Base-by-base conservation (phyloP, 108 stramenopile species). In the Skeletonema menzelii region DNA sequence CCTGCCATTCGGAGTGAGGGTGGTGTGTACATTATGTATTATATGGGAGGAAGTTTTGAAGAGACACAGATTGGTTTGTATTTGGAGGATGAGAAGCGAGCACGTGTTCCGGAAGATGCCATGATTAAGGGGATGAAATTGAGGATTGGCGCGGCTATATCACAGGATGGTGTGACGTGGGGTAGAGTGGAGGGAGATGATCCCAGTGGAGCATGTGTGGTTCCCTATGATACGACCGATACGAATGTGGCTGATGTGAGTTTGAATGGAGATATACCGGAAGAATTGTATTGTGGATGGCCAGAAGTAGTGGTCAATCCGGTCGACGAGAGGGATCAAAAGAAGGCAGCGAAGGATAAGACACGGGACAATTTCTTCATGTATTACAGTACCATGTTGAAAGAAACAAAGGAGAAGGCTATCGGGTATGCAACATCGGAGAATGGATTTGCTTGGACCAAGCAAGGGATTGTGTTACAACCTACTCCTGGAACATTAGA, bases 211-310 rank as follows among this genome's bases (percentile, higher is more conserved):
- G 91, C 94, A 8, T 85, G 85, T 44, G 72, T 92, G 78, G 88
- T 81, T 0, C 91, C 91, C 0, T 89, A 86, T 59, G 87, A 90
- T 35, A 37, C 63, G 14, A 27, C 26, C 17, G 84, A 92, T 70
- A 73, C 72, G 24, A 87, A 89, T 61, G 62, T 56, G 57, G 59
- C 64, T 32, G 46, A 80, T 46, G 70, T 82, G 30, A 53, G 32
- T 91, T 86, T 55, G 85, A 86, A 11, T 76, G 80, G 35, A 58
- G 80, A 2, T 7, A 56, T 87, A 27, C 80, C 79, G 8, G 94
- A 97, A 72, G 89, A 94, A 81, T 80, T 97, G 31, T 97, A 95
- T 72, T 91, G 90, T 42, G 96, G 87, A 27, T 97, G 96, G 96
- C 96, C 96, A 8, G 91, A 97, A 67, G 94, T 95, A 11, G 79